phyloP scores from a whole-genome alignment of 345 rosid genomes.

The Psidium friedrichsthalianum region DNA sequence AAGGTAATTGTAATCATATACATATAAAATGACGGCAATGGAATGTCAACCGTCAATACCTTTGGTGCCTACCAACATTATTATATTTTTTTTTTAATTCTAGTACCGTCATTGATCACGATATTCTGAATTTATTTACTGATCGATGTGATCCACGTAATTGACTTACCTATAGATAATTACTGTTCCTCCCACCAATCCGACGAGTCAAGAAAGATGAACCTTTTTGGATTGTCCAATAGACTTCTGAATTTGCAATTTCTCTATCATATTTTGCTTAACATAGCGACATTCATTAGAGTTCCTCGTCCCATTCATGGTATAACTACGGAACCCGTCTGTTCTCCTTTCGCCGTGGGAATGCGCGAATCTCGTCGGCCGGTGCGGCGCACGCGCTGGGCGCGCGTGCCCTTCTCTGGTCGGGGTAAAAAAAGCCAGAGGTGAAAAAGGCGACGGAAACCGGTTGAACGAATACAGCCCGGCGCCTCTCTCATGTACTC shows the following conservation, averaged over 20 bases:
- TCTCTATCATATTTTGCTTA: background rate
- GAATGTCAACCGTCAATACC: too few relatives aligned
- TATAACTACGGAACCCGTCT: background rate
- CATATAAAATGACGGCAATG: too few relatives aligned
- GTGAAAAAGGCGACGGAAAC: background rate
- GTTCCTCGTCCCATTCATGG: background rate
- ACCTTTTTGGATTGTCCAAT: background rate
- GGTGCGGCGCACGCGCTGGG: background rate
- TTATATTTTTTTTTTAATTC: background rate
- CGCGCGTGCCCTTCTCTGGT: background rate
- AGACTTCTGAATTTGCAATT: background rate
- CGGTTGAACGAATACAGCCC: background rate
- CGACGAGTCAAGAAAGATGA: background rate
- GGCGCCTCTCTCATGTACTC: background rate
- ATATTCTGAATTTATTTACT: background rate
- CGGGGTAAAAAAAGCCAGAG: background rate
- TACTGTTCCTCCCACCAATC: background rate
- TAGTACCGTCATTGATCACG: background rate
- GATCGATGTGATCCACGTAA: background rate
- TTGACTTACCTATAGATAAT: background rate
- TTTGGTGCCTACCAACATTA: background rate
- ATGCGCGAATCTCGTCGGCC: background rate
- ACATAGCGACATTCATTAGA: background rate
- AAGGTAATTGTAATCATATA: too few relatives aligned
- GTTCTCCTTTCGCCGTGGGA: too few relatives aligned